Conservation (phyloP, 768 basidiomycete genomes). For the Serendipita sp. region DNA sequence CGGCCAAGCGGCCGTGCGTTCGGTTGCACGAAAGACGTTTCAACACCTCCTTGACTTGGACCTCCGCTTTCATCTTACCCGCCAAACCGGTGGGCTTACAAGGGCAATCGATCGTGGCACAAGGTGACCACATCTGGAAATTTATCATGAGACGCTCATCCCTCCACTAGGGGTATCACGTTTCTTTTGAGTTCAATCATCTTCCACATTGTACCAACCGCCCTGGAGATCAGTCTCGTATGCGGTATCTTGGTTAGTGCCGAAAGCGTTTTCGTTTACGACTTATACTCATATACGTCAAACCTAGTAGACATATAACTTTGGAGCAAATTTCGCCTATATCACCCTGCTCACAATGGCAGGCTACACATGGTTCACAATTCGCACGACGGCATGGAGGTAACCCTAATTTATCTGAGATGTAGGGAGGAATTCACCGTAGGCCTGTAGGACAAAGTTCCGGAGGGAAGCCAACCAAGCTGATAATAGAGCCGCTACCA, state of each 20-base stretch:
- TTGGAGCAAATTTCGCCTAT: conserved; percentile 93
- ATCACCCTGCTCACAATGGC: conserved; percentile 73
- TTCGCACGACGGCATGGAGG: conserved; percentile 94
- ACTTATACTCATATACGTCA: background rate
- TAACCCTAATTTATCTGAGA: conserved; percentile 19
- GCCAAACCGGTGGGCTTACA: conserved; percentile 92
- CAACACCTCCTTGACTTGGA: conserved; percentile 84
- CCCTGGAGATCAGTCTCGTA: conserved; percentile 88
- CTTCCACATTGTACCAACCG: conserved; percentile 91
- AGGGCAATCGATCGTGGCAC: conserved; percentile 95
- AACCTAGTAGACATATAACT: conserved; percentile 73
- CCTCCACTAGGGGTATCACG: conserved; percentile 63
- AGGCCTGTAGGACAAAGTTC: conserved; percentile 57
- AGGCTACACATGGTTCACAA: conserved; percentile 93
- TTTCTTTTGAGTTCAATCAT: conserved; percentile 87
- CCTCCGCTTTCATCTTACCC: conserved; percentile 76
- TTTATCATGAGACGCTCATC: background rate
- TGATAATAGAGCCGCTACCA: conserved; percentile 89
- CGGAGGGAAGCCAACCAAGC: conserved; percentile 90
- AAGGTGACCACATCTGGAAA: conserved; percentile 41
- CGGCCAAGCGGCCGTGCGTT: conserved; percentile 84
- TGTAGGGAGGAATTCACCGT: background rate
- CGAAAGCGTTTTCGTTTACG: too few species aligned
- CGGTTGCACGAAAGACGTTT: conserved; percentile 91
- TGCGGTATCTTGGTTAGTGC: conserved; percentile 81